Base-by-base conservation (phyloP, 140 eudicot genomes). In the Anethum foeniculum region DNA sequence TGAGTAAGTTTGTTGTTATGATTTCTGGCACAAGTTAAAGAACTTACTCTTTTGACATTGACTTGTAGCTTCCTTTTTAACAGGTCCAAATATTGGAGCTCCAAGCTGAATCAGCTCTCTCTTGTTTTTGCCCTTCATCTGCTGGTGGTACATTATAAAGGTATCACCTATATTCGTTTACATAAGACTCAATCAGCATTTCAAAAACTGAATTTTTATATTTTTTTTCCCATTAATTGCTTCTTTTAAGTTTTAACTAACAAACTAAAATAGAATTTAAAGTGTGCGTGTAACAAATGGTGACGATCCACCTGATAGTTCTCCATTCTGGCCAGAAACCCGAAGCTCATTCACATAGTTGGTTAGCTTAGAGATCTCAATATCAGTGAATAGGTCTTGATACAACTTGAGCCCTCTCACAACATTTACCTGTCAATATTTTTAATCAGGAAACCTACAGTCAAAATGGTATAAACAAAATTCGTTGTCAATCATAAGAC, bases 51-150 rank as follows among this genome's bases (percentile, higher is more conserved):
- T 88, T 81, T 85, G 95, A 44, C 80, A 78, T 75, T 90, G 87
- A 76, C 56, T 75, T 41, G 88, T 68, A 77, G 91, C 85, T 28
- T 90, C 98, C 36, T 92, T 93, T 89, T 90, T 93, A 54, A 96
- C 81, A n/a, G 89, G 96, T 77, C 96, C 98, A 28, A 93, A 96
- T 34, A 96, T 88, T 49, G 99, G 97, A 86, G 89, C 93, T 77
- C 99, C 99, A 43, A 96, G 86, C 84, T 91, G 99, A 82, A 96
- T 85, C 72, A 91, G 88, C 87, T 96, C 99, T 87, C 99, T 91
- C 84, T 93, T 92, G 88, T 83, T 93, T 48, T 91, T 52, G 34
- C 64, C 85, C 82, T 91, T 93, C 8, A 87, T 74, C 74, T 92
- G 99, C 77, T 95, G 97, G 86, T 95, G 93, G 90, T 91, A 93